A percentile compares a stretch with the other conserved stretches of the same genome.
Conservation (phyloP, 2,329 filamentous ascomycete species). For the Penicillium rolfsii region DNA sequence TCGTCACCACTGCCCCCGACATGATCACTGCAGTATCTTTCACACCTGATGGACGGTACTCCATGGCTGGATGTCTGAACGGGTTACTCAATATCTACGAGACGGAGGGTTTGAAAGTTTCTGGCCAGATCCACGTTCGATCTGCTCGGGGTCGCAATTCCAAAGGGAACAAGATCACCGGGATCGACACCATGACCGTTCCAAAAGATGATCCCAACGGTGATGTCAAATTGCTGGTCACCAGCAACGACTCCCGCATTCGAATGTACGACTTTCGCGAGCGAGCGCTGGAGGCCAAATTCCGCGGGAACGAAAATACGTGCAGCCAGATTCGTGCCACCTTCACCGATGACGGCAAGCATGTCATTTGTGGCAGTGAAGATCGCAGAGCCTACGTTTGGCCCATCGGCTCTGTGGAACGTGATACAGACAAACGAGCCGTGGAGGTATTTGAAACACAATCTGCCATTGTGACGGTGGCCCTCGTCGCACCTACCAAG, state of each 20-base stretch:
- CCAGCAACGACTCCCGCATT: constrained; percentile 91
- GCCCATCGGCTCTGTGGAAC: constrained; percentile 67
- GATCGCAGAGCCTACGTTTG: constrained; percentile 90
- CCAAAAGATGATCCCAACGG: constrained; percentile 61
- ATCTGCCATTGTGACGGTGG: constrained; percentile 83
- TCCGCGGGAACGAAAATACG: constrained; percentile 86
- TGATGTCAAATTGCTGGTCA: constrained; percentile 82
- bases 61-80: constrained; percentile 84
- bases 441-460: constrained; percentile 92
- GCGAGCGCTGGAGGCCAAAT: constrained; percentile 83
- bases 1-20: constrained; percentile 73
- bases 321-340: constrained; percentile 87
- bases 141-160: constrained; percentile 90
- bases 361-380: constrained; percentile 91
- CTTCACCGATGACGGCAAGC: constrained; percentile 83
- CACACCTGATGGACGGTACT: constrained; percentile 84
- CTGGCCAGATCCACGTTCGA: constrained; percentile 88
- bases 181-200: constrained; percentile 74
- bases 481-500: constrained; percentile 77
- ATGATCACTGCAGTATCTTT: constrained; percentile 95
- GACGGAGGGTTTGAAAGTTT: constrained; percentile 82
- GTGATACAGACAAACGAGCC: constrained; percentile 76
- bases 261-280: constrained; percentile 87
- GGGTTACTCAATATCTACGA: constrained; percentile 90
- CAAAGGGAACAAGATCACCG: constrained; percentile 96